Base-by-base conservation (phyloP, 371 early-diverging fungal genomes). In the Mucor velutinosus region DNA sequence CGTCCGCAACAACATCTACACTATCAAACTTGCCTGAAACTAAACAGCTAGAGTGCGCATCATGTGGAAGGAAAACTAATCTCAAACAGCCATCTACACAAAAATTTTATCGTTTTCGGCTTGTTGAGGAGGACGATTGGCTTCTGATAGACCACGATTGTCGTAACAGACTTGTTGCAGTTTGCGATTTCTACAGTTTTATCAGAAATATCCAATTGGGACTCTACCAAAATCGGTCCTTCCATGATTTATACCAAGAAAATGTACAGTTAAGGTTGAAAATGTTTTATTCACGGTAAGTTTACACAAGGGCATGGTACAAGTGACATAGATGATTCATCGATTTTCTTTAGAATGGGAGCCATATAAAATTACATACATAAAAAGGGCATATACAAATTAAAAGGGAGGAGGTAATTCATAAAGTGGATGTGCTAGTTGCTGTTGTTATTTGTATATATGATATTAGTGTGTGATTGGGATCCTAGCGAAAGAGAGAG, bases 171-270 rank as follows among this genome's bases (percentile, higher is more conserved):
- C 64, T 96, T 29, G 91, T 94, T 3, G 90, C 95, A 5, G 95
- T 92, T 0, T 92, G 94, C 73, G 93, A 94, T 63, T 96, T 96
- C 73, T 96, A 94, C 81, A 88, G 88, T 5, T 95, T 95, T 73
- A 82, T 95, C 37, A 88, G 94, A 49, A 90, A 94, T 66, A 78
- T 96, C 53, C 86, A 89, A 59, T 86, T 90, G 53, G 95, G 96
- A 0, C 30, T 45, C 10, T 60, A 65, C 25, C 27, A 33, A 6
- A 21, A 29, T n/a, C 45, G 29, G 15, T 35, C 37, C 23, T 35
- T 58, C 7, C 29, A 30, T 25, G 47, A 33, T 12, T 29, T 65
- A n/a, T 65, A 65, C 41, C 8, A 47, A 12, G 65, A 65, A 30
- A 65, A 47, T 35, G 29, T 65, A 0, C 19, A 58, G 15, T 41